Base-by-base conservation (phyloP, 2,329 filamentous ascomycete genomes). In the Pseudogymnoascus sp. region DNA sequence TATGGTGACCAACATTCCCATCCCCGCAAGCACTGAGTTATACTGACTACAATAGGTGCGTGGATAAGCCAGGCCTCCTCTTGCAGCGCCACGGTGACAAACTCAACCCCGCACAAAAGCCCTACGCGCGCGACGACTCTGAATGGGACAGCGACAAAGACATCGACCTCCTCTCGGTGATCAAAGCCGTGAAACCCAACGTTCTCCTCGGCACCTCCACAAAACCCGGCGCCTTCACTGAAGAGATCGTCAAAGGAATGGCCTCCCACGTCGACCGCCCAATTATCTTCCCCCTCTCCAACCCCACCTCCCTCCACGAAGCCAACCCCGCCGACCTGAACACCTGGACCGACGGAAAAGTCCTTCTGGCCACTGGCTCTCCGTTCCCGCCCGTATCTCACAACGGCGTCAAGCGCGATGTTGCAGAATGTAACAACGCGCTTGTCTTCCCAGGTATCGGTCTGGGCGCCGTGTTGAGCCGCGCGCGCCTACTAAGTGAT, bases 371-470 rank as follows among this genome's bases (percentile, higher is more conserved):
- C 0, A 96, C 92, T 0, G 92, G 92, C 4, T 90, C 87, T 7
- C 91, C 92, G 0, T 96, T 95, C 71, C 80, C 83, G 1, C 87
- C 91, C 0, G 89, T 94, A 12, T 82, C 82, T 59, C 84, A 82
- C 79, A 72, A 76, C 8, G 81, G 79, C 0, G 60, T 69, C 0
- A 78, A 81, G 6, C 76, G 81, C 63, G 74, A 79, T 29, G 71
- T 82, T 70, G 90, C 90, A 25, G 91, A 96, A 74, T 96, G 92
- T 76, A 96, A 96, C 76, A 96, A 96, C 75, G 88, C 86, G 0
- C 89, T 89, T 35, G 88, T 88, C 13, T 96, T 95, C 73, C 91
- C 91, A 0, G 90, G 90, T 0, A 93, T 96, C 63, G 91, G 90
- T 0, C 85, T 96, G 0, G 92, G 90, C 9, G 83, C 83, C 6